phyloP scores from a whole-genome alignment of 371 early-diverging fungal species.

The Lichtheimia corymbifera region DNA sequence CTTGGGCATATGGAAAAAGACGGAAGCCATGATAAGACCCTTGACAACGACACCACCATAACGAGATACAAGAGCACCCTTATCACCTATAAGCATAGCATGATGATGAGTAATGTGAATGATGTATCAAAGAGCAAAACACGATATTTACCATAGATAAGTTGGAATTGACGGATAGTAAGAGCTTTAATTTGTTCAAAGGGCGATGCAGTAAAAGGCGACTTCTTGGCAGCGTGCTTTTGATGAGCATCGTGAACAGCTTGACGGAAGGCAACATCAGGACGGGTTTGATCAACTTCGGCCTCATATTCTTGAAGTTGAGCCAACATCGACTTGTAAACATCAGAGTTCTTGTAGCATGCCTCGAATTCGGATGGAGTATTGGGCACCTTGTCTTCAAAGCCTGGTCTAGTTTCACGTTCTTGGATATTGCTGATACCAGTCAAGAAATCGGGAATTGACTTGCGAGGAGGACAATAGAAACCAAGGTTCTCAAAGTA shows the following conservation, averaged over 20 bases:
- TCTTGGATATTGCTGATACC: constrained; percentile 63
- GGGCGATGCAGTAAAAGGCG: constrained; percentile 52
- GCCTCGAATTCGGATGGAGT: constrained; percentile 50
- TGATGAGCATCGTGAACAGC: constrained; percentile 47
- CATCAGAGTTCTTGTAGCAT: constrained; percentile 29
- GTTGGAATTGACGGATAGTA: constrained; percentile 52
- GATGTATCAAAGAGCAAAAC: background rate
- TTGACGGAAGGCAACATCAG: constrained; percentile 42
- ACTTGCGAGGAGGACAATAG: no score
- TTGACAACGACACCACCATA: constrained; percentile 56
- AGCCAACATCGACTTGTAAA: constrained; percentile 22
- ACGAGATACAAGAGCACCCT: constrained; percentile 49
- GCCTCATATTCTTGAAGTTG: constrained; percentile 30
- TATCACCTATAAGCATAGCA: constrained; percentile 45
- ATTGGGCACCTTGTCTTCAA: constrained; percentile 43
- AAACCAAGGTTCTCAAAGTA: constrained; percentile 41
- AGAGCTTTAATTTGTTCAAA: constrained; percentile 47
- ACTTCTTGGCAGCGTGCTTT: constrained; percentile 36
- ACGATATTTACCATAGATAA: constrained; percentile 22
- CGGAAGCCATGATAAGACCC: constrained; percentile 69
- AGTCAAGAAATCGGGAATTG: constrained; percentile 51
- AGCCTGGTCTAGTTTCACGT: constrained; percentile 52
- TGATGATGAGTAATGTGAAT: constrained; percentile 8
- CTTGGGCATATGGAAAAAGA: constrained; percentile 58
- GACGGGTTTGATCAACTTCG: constrained; percentile 21